Evolutionary conservation across 192 early-diverging fungal species (phyloP).

Genomic region (Allomyces macrogynus): DNA sequence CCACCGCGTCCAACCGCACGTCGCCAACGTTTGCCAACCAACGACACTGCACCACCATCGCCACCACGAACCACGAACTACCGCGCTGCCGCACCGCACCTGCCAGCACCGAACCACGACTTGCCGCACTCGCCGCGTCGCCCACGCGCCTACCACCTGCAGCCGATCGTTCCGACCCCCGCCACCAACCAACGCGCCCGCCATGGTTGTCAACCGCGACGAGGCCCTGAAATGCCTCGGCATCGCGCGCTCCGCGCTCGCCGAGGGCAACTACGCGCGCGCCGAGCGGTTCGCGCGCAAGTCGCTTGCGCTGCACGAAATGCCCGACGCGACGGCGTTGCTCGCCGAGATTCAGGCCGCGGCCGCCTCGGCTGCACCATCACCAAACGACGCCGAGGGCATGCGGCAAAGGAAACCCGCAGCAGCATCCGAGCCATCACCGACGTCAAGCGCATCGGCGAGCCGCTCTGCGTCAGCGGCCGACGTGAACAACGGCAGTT

Average conservation of each 20-base stretch:
- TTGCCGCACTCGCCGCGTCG: no score
- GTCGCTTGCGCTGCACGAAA: constrained; percentile 55
- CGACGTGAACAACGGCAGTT: constrained; percentile 5
- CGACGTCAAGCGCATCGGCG: constrained; percentile 12
- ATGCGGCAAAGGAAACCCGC: constrained; percentile 10
- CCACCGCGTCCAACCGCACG: no score
- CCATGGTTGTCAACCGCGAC: constrained; percentile 71
- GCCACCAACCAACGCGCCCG: no score
- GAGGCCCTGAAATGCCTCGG: constrained; percentile 57
- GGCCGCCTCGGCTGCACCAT: constrained; percentile 5
- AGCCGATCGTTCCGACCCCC: no score
- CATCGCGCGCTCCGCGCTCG: constrained; percentile 53
- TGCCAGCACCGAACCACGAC: no score
- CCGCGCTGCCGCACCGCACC: no score
- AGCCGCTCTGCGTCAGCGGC: constrained; percentile 1
- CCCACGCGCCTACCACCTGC: no score
- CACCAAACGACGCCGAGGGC: constrained; percentile 8
- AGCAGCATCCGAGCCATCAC: constrained; percentile 1
- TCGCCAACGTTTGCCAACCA: no score
- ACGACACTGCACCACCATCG: no score
- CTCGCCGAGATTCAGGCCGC: constrained; percentile 15
- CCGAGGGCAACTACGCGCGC: constrained; percentile 34
- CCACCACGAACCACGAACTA: no score
- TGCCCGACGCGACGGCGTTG: constrained; percentile 34
- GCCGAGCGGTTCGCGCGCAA: constrained; percentile 75